Base-by-base conservation (phyloP, 495 filamentous ascomycete species). In the Penicillium flavigenum region DNA sequence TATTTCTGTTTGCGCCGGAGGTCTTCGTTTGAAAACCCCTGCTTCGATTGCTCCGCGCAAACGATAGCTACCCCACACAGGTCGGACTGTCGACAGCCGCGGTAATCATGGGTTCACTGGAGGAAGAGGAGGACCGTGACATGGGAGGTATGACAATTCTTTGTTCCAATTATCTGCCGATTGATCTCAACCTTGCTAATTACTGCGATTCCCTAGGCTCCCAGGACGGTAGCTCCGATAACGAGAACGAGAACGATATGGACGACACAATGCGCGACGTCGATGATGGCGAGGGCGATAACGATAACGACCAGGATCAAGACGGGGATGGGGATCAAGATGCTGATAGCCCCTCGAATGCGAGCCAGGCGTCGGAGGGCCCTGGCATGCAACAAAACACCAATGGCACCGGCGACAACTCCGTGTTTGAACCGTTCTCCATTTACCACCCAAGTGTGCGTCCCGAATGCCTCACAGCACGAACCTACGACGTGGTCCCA, bases 401-500 rank as follows among this genome's bases (percentile, higher is more conserved):
- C 22, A 70, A 76, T 45, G 58, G 63, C 39, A 70, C 69, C 57
- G 64, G 51, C 16, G 58, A 64, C 19, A 78, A 66, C 62, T 57
- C 61, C 43, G 65, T 49, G 22, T 51, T 68, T 7, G 74, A 76
- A 43, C 63, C 65, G 17, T 63, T 72, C 49, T 71, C 72, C 39
- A 67, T 67, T 24, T 74, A 76, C 52, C 85, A 85, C 31, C 92
- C 89, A 0, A 82, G 74, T 41, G 78, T 93, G 32, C 87, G 90
- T n/a, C 73, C 87, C 29, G 95, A 96, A 65, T 90, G 84, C 44
- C 76, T 93, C 24, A 88, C 83, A 8, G 94, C 95, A n/a, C 72
- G 80, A 27, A 86, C 86, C 14, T 99, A 98, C 79, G 94, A 99
- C 72, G 96, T 99, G 42, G 88, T 93, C 7, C 94, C 94, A 7